Evolutionary conservation across 2,329 filamentous ascomycete species (phyloP), one percentile per base, ranked within the genome.

Genomic region (Hypoxylon sp.): DNA sequence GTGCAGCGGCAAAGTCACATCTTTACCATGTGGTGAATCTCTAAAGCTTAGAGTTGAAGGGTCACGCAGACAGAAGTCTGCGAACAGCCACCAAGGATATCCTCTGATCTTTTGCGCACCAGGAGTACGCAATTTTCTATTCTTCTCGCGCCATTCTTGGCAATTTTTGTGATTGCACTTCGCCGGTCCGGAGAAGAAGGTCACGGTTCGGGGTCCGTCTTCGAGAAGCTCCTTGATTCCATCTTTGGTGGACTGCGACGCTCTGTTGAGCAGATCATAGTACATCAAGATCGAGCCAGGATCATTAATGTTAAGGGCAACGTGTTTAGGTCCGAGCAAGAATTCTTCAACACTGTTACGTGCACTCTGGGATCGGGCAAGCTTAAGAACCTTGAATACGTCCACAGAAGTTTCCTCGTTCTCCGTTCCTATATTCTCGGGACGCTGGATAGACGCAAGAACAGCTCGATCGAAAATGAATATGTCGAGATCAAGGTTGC

Each of bases 41-140:
- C 5, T 17, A 3, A 64, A 49, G 0, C 13, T 32, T 4, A 55
- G 28, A 0, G 38, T 17, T 1, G 6, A 3, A 1, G 25, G 14
- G 11, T 30, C 19, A 1, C 41, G 41, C 2, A 58, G 14, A 13
- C 61, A 64, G 25, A 53, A 48, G 7, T 59, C 28, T 1, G 30
- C 53, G 6, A 64, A 30, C 6, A 3, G 14, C 61, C 61, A 64
- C 61, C 53, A 59, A 2, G n/a, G 3, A 0, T 34, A 13, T 2
- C 14, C 5, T 1, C 30, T 2, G 46, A 63, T n/a, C 0, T 21
- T 38, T n/a, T 21, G n/a, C 0, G 36, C 19, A 2, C 45, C 60
- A 2, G 28, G 25, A 2, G 10, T 1, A 3, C 60, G 52, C 34
- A 34, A 34, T 6, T 7, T 19, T 4, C 11, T 23, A 1, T 36